phyloP scores from a whole-genome alignment of 139 green algal genomes.

The Nannochloris sp. region DNA sequence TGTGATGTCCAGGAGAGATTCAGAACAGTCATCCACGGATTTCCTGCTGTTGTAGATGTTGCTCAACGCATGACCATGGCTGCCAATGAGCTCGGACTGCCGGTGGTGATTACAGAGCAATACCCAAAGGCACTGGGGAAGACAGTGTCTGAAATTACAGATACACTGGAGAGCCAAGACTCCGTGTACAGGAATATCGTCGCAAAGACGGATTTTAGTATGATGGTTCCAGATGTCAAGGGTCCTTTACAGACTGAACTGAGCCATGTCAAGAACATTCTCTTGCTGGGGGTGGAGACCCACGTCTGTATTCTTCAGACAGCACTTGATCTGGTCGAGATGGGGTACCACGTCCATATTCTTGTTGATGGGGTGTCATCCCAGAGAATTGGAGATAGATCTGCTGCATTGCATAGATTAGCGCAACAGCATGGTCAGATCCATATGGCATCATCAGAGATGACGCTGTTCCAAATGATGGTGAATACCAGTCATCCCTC shows the following conservation, averaged over 20 bases:
- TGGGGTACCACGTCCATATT: conserved; percentile 70
- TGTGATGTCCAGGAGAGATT: conserved; percentile 78
- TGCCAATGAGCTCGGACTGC: conserved; percentile 46
- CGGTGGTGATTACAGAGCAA: conserved; percentile 75
- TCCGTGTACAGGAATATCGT: conserved; percentile 13
- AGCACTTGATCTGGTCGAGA: conserved; percentile 45
- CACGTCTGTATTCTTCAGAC: conserved; percentile 92
- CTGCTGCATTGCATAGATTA: conserved; percentile 47
- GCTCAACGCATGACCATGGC: conserved; percentile 44
- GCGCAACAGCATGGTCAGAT: not conserved
- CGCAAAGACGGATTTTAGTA: conserved; percentile 38
- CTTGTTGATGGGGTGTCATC: conserved; percentile 70
- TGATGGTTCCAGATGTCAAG: conserved; percentile 36
- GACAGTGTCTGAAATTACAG: conserved; percentile 55
- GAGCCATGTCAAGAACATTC: conserved; percentile 39
- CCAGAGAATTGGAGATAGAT: conserved; percentile 48
- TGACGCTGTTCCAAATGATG: conserved; percentile 63
- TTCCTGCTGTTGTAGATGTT: conserved; percentile 52
- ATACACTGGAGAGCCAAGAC: conserved; percentile 30
- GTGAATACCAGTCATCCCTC: conserved; percentile 48
- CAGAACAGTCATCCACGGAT: conserved; percentile 44
- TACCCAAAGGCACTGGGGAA: conserved; percentile 72
- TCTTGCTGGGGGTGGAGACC: conserved; percentile 78
- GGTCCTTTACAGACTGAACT: conserved; percentile 10
- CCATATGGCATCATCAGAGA: conserved; percentile 11